Conservation (phyloP, 345 rosid species). For the Nephelium lappaceum region DNA sequence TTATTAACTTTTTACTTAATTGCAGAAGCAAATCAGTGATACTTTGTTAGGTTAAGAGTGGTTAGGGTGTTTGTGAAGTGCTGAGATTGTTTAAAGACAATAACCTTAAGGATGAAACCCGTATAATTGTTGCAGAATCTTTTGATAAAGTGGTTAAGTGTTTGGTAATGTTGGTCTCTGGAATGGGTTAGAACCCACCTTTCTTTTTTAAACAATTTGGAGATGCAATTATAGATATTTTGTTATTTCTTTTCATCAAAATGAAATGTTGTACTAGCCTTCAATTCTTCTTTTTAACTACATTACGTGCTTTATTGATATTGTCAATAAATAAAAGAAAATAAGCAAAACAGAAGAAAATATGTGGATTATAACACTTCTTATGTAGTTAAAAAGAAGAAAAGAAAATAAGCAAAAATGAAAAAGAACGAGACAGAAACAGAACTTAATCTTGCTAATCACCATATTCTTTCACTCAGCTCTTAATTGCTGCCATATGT, state of each 20-base stretch:
- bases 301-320: not conserved
- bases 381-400: too few species aligned
- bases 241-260: not conserved
- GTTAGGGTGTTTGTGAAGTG: not conserved
- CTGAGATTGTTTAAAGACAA: slow-evolving; percentile 1
- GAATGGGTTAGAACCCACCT: not conserved
- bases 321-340: not conserved
- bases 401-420: not conserved
- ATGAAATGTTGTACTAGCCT: not conserved
- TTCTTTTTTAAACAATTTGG: not conserved
- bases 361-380: too few species aligned
- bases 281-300: not conserved
- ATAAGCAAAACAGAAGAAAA: too few species aligned
- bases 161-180: slow-evolving; percentile 5
- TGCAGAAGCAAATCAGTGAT: not conserved
- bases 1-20: not conserved
- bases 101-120: not conserved
- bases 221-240: not conserved
- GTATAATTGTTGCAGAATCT: not conserved
- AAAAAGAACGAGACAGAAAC: not conserved
- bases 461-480: not conserved
- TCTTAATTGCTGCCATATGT: not conserved
- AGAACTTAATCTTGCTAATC: not conserved
- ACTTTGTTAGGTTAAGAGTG: not conserved
- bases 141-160: not conserved